Evolutionary conservation across 805 yeast genomes (phyloP), one percentile per base, ranked within the genome.

Genomic region (Wickerhamomyces ciferrii): DNA sequence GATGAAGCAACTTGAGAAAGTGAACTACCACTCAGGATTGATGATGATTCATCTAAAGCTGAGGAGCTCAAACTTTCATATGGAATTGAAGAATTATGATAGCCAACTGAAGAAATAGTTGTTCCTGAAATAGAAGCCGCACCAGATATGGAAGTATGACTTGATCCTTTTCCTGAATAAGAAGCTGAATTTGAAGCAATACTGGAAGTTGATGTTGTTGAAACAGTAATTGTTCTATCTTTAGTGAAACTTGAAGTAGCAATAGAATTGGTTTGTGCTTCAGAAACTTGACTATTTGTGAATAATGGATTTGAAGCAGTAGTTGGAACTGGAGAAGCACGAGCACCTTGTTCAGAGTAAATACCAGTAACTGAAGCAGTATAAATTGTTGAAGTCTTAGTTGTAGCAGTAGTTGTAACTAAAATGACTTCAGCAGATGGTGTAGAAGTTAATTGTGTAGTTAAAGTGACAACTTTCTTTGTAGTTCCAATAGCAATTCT

Each of bases 401-500:
- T 43, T 9, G 35, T 21, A 19, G 50, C 27, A 9, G 44, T 20
- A 11, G 56, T 42, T 13, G 48, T 41, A 5, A 53, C 21, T 5
- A 18, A 15, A n/a, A 35, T 19, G 43, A 42, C 17, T 25, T 46
- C 45, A 24, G 55, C 48, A 3, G 59, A 53, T 15, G 58, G 38
- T 9, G 42, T 7, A 6, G 35, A n/a, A 17, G 25, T 27, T 5
- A 13, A 5, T 21, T 38, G 18, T 4, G 40, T 15, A 11, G 42
- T 39, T 24, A 29, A 13, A 18, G 11, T 25, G 18, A 13, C 13
- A 18, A 39, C 42, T 5, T 19, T 15, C 3, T 10, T 27, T 18
- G 11, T 17, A 24, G 42, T 17, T 11, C 20, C 42, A 6, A 39
- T 15, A 18, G 42, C 31, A 15, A 25, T 10, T 18, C 34, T 39